Evolutionary conservation across 768 basidiomycete genomes (phyloP).

Genomic region (Xerocomus brunneocitrinus): DNA sequence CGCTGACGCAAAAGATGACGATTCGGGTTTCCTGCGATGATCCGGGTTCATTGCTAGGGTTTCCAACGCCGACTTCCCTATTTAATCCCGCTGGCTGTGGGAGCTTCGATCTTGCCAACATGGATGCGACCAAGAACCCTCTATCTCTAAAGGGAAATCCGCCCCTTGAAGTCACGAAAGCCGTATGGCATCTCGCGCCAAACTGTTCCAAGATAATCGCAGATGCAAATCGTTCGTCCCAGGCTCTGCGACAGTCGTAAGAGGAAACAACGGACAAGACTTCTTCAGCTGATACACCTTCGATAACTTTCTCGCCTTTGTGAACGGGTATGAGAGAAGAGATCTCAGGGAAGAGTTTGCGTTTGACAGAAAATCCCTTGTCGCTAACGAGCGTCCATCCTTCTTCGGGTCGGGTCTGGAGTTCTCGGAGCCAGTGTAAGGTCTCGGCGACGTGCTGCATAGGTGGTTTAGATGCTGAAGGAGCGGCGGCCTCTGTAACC

Average conservation of each 20-base stretch:
- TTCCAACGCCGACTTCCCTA: slow-evolving; percentile 34
- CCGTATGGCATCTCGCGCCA: slow-evolving; percentile 67
- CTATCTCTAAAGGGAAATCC: slow-evolving; percentile 90
- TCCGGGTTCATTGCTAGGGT: slow-evolving; percentile 23
- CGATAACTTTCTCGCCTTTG: slow-evolving; percentile 85
- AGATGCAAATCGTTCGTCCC: slow-evolving; percentile 86
- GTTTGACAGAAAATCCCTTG: slow-evolving; percentile 71
- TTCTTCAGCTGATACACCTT: slow-evolving; percentile 92
- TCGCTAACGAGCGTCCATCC: slow-evolving; percentile 79
- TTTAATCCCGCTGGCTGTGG: slow-evolving; percentile 35
- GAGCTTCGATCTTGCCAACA: slow-evolving; percentile 56
- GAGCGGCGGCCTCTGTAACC: slow-evolving; percentile 37
- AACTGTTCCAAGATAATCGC: slow-evolving; percentile 67
- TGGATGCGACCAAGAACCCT: slow-evolving; percentile 77
- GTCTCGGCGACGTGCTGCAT: slow-evolving; percentile 83
- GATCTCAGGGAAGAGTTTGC: slow-evolving; percentile 69
- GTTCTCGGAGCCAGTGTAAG: slow-evolving; percentile 70
- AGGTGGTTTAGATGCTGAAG: slow-evolving; percentile 58
- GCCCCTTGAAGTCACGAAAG: slow-evolving; percentile 68
- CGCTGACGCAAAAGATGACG: slow-evolving; percentile 77
- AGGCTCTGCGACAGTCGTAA: slow-evolving; percentile 66
- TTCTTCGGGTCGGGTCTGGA: slow-evolving; percentile 52
- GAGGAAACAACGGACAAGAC: slow-evolving; percentile 69
- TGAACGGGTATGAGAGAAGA: slow-evolving; percentile 81
- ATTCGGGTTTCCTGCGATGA: slow-evolving; percentile 43